phyloP scores from a whole-genome alignment of 768 basidiomycete genomes.

The Gloeophyllum trabeum region DNA sequence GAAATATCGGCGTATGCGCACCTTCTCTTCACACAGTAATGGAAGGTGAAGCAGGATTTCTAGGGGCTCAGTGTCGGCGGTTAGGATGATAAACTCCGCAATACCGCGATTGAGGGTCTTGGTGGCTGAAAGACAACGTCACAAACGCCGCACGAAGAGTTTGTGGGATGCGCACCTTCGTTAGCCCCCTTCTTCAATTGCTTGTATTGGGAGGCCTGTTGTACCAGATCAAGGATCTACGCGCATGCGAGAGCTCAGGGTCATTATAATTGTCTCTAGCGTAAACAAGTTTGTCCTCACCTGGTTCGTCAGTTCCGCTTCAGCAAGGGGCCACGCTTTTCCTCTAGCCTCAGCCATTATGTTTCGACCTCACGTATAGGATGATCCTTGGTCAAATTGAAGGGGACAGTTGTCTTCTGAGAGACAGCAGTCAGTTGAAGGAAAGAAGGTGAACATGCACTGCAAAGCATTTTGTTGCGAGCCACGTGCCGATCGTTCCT shows the following conservation, averaged over 20 bases:
- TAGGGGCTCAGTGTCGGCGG: constrained; percentile 93
- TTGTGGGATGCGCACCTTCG: constrained; percentile 52
- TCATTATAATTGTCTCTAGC: neutral
- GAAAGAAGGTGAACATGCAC: no score
- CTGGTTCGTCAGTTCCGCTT: constrained; percentile 81
- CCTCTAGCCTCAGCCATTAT: constrained; percentile 57
- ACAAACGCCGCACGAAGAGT: no score
- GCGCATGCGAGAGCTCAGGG: neutral
- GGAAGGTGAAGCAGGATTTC: constrained; percentile 97
- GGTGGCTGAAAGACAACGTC: constrained; percentile 51
- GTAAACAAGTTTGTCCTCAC: constrained; percentile 27
- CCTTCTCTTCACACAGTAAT: constrained; percentile 97
- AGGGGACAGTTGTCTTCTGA: no score
- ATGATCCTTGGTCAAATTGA: constrained; percentile 71
- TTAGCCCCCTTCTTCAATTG: constrained; percentile 99
- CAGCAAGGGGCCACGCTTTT: constrained; percentile 86
- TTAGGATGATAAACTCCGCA: constrained; percentile 94
- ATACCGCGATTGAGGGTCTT: constrained; percentile 98
- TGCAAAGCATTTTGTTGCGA: no score
- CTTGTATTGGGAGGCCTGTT: constrained; percentile 95
- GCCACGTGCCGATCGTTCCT: no score
- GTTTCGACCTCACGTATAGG: constrained; percentile 64
- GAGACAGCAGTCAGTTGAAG: no score
- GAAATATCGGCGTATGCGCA: constrained; percentile 20
- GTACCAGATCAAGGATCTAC: constrained; percentile 91